These are phyloP conservation scores for Cyclotella kingstonii DNA, from an alignment of 108 stramenopile species.

Conservation along the genomic window DNA sequence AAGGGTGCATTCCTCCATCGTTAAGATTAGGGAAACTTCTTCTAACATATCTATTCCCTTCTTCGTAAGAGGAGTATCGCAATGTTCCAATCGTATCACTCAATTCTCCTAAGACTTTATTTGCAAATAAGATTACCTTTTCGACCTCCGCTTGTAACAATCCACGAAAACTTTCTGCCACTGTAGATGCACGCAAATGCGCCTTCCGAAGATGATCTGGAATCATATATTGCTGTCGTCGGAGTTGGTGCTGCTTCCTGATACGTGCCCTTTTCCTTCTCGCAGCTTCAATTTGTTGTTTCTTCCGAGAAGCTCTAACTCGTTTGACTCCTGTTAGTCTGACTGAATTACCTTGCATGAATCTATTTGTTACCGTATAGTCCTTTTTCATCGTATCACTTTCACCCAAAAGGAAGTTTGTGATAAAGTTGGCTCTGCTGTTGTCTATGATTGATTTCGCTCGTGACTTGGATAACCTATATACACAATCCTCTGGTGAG, in stretches of 20 bases:
- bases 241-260: conserved; percentile 12
- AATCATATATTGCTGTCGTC: conserved; percentile 37
- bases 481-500: neutral
- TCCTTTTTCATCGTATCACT: neutral
- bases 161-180: conserved; percentile 54
- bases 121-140: conserved; percentile 51
- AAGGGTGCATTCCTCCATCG: conserved; percentile 59
- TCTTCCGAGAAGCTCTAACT: no score
- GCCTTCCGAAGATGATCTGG: conserved; percentile 65
- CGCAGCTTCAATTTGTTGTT: conserved; percentile 14
- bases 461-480: neutral
- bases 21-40: conserved; percentile 52
- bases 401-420: conserved; percentile 20
- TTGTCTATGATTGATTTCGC: neutral
- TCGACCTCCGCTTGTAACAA: conserved; percentile 50
- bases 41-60: conserved; percentile 24
- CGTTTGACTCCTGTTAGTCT: neutral
- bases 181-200: conserved; percentile 56
- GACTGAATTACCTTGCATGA: neutral
- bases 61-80: conserved; percentile 43
- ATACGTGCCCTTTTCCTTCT: conserved; percentile 25
- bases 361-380: neutral
- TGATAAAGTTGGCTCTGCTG: conserved; percentile 16
- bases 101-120: conserved; percentile 47
- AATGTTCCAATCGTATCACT: conserved; percentile 50